phyloP scores from a whole-genome alignment of 306 rosid species.

The Lagenaria siceraria region DNA sequence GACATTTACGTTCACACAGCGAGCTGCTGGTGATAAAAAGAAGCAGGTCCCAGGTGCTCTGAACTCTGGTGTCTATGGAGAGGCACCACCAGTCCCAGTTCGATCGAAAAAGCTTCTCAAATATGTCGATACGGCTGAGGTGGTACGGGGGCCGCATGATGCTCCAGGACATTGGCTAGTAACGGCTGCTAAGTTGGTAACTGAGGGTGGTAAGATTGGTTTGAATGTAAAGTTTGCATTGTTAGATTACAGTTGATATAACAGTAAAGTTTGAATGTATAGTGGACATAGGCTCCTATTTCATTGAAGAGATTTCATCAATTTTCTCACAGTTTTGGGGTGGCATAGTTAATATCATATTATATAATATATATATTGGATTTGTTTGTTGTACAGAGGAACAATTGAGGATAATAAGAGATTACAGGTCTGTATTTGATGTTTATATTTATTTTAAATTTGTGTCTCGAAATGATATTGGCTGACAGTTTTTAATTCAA shows the following conservation, averaged over 20 bases:
- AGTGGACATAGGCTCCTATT: slow-evolving; percentile 5
- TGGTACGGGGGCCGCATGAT: slow-evolving; percentile 78
- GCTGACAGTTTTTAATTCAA: neutral
- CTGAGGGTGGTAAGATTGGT: slow-evolving; percentile 69
- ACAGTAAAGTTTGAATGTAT: neutral
- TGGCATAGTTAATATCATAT: neutral
- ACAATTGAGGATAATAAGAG: neutral
- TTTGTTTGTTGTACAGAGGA: slow-evolving; percentile 1
- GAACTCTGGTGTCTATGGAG: slow-evolving; percentile 79
- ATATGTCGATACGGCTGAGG: slow-evolving; percentile 74
- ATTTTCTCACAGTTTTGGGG: slow-evolving; percentile 6
- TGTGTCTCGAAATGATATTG: neutral
- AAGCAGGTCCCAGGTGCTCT: slow-evolving; percentile 63
- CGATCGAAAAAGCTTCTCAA: slow-evolving; percentile 53
- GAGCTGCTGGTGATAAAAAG: slow-evolving; percentile 31
- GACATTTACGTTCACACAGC: slow-evolving; percentile 84
- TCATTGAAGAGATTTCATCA: neutral
- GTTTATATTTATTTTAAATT: neutral
- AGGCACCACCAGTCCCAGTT: slow-evolving; percentile 67
- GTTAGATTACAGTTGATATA: slow-evolving; percentile 55
- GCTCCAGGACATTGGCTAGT: slow-evolving; percentile 94
- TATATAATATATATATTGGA: neutral
- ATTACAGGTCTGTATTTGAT: neutral
- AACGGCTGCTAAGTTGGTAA: slow-evolving; percentile 73
- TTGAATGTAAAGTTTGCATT: slow-evolving; percentile 78